These are phyloP conservation scores for Thymus mandschuricus DNA, from an alignment of 257 asterid species.

Conservation along the genomic window DNA sequence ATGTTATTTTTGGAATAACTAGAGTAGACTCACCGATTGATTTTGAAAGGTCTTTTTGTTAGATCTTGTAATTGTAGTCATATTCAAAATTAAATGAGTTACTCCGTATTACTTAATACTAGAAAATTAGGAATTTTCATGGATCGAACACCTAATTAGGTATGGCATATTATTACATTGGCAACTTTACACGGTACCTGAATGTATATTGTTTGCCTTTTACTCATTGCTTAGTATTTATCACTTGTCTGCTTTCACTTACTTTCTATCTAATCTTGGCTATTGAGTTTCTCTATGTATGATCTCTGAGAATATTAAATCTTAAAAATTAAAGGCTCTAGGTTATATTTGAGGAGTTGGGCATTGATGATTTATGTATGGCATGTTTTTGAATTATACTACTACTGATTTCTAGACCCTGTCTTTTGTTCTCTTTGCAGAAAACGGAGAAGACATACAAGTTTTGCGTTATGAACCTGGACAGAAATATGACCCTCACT, in stretches of 20 bases:
- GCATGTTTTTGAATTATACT: not conserved
- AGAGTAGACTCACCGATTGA: not conserved
- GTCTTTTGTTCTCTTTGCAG: conserved; percentile 41
- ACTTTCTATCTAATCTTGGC: conserved; percentile 1
- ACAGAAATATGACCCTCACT: conserved; percentile 91
- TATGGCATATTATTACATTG: conserved; percentile 15
- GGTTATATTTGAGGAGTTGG: conserved; percentile 13
- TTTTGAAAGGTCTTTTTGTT: not conserved
- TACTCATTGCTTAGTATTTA: not conserved
- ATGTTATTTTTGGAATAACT: conserved; percentile 1
- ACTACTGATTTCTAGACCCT: conserved; percentile 6
- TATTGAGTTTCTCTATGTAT: conserved; percentile 7
- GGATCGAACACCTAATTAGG: not conserved
- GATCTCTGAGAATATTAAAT: conserved; percentile 16
- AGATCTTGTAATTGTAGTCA: conserved; percentile 20
- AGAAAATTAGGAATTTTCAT: not conserved
- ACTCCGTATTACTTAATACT: not conserved
- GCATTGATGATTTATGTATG: not conserved
- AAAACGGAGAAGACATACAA: conserved; percentile 96
- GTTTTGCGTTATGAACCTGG: conserved; percentile 90
- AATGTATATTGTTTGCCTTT: conserved; percentile 1
- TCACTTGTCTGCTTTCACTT: not conserved
- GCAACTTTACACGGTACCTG: not conserved
- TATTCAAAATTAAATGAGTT: not conserved
- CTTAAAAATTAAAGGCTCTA: not conserved